Evolutionary conservation across 768 basidiomycete species (phyloP).

Genomic region (Trametopsis cervina): DNA sequence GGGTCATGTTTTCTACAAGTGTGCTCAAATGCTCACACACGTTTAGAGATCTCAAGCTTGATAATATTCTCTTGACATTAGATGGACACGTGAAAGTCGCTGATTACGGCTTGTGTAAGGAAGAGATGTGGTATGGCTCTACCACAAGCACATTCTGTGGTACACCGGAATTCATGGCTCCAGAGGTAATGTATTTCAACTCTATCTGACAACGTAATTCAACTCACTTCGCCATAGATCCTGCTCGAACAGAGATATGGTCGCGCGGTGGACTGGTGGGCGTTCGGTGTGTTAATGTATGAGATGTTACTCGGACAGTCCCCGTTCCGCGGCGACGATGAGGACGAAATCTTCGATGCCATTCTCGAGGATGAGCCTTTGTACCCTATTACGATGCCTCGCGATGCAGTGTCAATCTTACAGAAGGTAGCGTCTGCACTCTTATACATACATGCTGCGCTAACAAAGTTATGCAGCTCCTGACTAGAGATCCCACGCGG

Average conservation of each 20-base stretch:
- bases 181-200: conserved; percentile 57
- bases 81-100: conserved; percentile 99
- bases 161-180: conserved; percentile 99
- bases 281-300: conserved; percentile 96
- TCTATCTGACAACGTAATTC: conserved; percentile 4
- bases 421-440: conserved; percentile 63
- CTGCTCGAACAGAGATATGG: conserved; percentile 98
- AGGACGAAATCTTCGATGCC: conserved; percentile 99
- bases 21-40: background rate
- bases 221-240: conserved; percentile 49
- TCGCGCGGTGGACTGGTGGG: conserved; percentile 99
- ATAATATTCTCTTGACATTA: conserved; percentile 93
- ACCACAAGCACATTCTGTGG: conserved; percentile 99
- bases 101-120: conserved; percentile 98
- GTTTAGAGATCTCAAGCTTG: conserved; percentile 95
- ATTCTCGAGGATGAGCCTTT: conserved; percentile 97
- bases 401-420: conserved; percentile 91
- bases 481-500: conserved; percentile 86
- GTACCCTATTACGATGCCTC: conserved; percentile 99
- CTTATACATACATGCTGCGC: too few relatives aligned
- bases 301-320: conserved; percentile 99
- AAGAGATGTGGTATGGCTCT: conserved; percentile 95
- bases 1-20: conserved; percentile 18
- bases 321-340: conserved; percentile 98
- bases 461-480: conserved; percentile 43